These are phyloP conservation scores for Panaeolus papilionaceus DNA, from an alignment of 768 basidiomycete genomes.

Conservation along the genomic window DNA sequence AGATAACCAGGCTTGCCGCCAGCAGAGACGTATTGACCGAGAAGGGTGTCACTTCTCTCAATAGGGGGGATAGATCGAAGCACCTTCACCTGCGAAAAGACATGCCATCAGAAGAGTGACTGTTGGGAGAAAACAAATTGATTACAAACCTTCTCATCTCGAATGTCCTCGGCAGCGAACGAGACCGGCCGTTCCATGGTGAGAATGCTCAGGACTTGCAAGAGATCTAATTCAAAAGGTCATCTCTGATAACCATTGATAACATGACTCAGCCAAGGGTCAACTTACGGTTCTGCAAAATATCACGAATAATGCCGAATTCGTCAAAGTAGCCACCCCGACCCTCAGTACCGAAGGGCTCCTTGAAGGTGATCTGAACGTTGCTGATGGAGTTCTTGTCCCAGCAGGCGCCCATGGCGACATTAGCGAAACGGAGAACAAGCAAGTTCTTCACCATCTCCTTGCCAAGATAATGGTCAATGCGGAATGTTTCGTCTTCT, in stretches of 20 bases:
- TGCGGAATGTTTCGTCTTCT: conserved; percentile 98
- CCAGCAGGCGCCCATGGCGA: conserved; percentile 88
- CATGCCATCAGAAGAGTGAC: conserved; percentile 14
- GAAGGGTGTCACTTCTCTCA: conserved; percentile 75
- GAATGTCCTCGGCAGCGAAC: conserved; percentile 96
- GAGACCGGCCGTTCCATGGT: conserved; percentile 99
- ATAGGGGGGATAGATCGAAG: conserved; percentile 90
- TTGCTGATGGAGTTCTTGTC: conserved; percentile 96
- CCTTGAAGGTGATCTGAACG: conserved; percentile 99
- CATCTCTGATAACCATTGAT: conserved; percentile 5
- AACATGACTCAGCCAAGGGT: conserved; percentile 14
- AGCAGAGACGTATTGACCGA: conserved; percentile 92
- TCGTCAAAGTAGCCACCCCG: conserved; percentile 99
- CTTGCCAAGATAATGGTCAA: conserved; percentile 99
- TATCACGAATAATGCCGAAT: conserved; percentile 98
- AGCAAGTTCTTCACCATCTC: conserved; percentile 99
- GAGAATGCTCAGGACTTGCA: conserved; percentile 93
- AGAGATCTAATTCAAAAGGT: conserved; percentile 64
- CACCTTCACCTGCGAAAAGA: conserved; percentile 82
- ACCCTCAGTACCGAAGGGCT: conserved; percentile 99
- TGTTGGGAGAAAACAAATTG: conserved; percentile 20
- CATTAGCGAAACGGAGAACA: conserved; percentile 94
- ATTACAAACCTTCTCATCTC: conserved; percentile 88
- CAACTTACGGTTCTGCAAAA: conserved; percentile 95
- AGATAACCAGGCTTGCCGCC: conserved; percentile 99